These are phyloP conservation scores for Auricularia heimuer DNA, from an alignment of 768 basidiomycete genomes.

Conservation along the genomic window DNA sequence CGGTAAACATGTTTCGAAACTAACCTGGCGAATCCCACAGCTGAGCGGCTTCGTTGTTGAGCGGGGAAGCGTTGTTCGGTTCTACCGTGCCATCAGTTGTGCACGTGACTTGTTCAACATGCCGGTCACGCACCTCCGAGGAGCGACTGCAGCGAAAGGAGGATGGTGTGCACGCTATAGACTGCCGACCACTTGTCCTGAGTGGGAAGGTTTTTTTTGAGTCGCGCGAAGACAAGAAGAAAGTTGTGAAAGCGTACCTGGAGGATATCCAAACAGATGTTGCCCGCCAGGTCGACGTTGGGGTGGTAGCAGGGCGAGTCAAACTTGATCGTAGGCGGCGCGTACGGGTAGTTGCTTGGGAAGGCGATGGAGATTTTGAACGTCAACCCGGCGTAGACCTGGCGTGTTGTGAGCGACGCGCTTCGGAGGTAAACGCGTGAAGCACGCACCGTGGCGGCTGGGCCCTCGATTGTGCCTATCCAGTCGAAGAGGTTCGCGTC, in stretches of 20 bases:
- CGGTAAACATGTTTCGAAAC: neutral
- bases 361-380: constrained; percentile 82
- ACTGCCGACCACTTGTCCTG: constrained; percentile 93
- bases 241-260: constrained; percentile 39
- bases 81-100: constrained; percentile 32
- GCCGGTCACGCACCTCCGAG: constrained; percentile 56
- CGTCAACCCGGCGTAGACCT: constrained; percentile 71
- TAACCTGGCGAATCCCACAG: constrained; percentile 62
- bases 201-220: neutral
- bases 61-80: constrained; percentile 86
- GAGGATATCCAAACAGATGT: constrained; percentile 81
- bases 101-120: neutral
- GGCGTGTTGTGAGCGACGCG: neutral
- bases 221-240: neutral
- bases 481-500: constrained; percentile 85
- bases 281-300: constrained; percentile 72
- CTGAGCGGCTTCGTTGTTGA: constrained; percentile 78
- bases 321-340: constrained; percentile 76
- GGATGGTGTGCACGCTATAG: constrained; percentile 83
- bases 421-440: neutral
- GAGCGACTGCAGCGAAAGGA: constrained; percentile 78
- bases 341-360: constrained; percentile 82
- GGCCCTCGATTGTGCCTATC: constrained; percentile 81
- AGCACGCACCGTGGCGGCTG: constrained; percentile 55
- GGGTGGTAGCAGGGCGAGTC: constrained; percentile 88